phyloP scores from a whole-genome alignment of 2,329 filamentous ascomycete species.

The Chalaropsis thielavioides region DNA sequence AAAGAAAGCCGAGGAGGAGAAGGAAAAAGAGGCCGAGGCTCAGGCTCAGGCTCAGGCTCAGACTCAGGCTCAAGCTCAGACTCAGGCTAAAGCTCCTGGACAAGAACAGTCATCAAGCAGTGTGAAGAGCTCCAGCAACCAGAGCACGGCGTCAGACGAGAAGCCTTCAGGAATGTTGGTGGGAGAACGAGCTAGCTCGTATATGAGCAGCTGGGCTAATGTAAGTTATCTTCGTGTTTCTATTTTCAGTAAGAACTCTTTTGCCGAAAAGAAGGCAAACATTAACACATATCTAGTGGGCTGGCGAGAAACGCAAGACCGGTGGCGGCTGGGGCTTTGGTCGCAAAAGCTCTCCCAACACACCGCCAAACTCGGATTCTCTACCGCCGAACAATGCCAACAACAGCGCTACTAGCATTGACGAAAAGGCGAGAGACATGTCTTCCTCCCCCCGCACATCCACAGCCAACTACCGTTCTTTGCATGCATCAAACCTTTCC shows the following conservation, averaged over 20 bases:
- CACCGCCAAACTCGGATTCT: conserved; percentile 23
- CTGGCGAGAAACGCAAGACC: conserved; percentile 57
- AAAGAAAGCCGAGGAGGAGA: conserved; percentile 29
- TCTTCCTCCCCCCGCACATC: conserved; percentile 11
- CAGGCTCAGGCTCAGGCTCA: conserved; percentile 12
- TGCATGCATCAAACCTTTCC: conserved; percentile 13
- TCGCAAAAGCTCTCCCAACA: conserved; percentile 26
- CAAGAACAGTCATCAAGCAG: not conserved
- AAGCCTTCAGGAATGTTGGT: conserved; percentile 6
- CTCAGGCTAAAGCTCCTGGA: not conserved
- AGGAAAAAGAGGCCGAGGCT: conserved; percentile 11
- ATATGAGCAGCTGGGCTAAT: conserved; percentile 54
- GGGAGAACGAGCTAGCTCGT: conserved; percentile 40
- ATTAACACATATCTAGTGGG: conserved; percentile 32
- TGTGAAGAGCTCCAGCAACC: conserved; percentile 11
- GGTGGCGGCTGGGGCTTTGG: conserved; percentile 31
- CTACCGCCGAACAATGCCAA: conserved; percentile 23
- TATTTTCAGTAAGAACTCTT: not conserved
- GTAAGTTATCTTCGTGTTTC: conserved; percentile 6
- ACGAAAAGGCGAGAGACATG: not conserved
- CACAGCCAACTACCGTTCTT: conserved; percentile 9
- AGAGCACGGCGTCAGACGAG: conserved; percentile 7
- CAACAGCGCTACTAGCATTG: conserved; percentile 21
- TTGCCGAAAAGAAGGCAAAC: not conserved
- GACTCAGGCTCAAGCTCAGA: conserved; percentile 11